Percentiles rank a stretch among this genome's conserved stretches.
Evolutionary conservation across 108 stramenopile species (phyloP).

Genomic region (Skeletonema costatum): DNA sequence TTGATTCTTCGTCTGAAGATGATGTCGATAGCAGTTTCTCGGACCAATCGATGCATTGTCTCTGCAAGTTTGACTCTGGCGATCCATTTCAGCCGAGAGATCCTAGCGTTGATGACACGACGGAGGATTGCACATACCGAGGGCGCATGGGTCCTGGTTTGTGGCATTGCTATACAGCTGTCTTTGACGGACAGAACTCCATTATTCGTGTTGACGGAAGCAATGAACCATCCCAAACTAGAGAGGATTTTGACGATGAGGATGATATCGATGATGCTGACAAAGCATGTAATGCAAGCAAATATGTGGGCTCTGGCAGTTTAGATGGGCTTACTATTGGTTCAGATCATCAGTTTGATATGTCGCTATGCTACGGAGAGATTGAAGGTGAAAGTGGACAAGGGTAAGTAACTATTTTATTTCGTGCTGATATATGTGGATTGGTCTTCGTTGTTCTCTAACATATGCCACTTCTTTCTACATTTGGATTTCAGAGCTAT

Average conservation of each 20-base stretch:
- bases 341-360: slow-evolving; percentile 82
- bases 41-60: slow-evolving; percentile 29
- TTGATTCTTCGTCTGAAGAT: slow-evolving; percentile 2
- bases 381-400: slow-evolving; percentile 65
- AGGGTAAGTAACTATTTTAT: slow-evolving; percentile 16
- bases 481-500: slow-evolving; percentile 43
- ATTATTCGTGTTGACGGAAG: slow-evolving; percentile 67
- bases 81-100: slow-evolving; percentile 35
- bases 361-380: slow-evolving; percentile 83
- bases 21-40: slow-evolving; percentile 29
- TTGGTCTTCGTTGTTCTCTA: background rate
- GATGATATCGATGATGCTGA: slow-evolving; percentile 11
- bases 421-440: background rate
- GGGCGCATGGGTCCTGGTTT: slow-evolving; percentile 70
- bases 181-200: slow-evolving; percentile 65
- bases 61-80: slow-evolving; percentile 35
- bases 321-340: slow-evolving; percentile 86
- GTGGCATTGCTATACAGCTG: slow-evolving; percentile 81
- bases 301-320: slow-evolving; percentile 34
- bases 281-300: slow-evolving; percentile 13
- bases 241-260: slow-evolving; percentile 15
- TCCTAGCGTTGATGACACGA: slow-evolving; percentile 29
- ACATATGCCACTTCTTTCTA: background rate
- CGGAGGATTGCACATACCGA: slow-evolving; percentile 45
- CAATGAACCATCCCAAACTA: slow-evolving; percentile 42